Conservation (phyloP, 768 basidiomycete species). For the Tulasnella sp. region DNA sequence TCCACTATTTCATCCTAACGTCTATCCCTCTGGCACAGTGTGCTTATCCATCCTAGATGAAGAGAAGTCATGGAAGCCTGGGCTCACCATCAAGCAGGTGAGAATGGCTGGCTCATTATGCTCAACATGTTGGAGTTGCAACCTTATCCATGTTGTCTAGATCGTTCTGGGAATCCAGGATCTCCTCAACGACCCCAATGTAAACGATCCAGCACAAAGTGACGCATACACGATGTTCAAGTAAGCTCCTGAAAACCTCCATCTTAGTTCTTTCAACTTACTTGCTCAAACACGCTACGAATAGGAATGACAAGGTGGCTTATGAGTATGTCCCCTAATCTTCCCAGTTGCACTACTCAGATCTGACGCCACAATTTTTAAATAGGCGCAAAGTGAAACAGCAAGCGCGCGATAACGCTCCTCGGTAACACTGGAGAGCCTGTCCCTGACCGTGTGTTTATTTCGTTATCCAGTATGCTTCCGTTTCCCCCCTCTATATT, state of each 20-base stretch:
- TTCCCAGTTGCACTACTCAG: neutral
- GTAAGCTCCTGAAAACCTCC: conserved; percentile 39
- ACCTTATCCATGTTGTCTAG: conserved; percentile 35
- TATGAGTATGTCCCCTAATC: conserved; percentile 60
- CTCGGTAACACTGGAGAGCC: conserved; percentile 42
- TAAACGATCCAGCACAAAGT: conserved; percentile 94
- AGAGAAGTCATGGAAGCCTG: conserved; percentile 98
- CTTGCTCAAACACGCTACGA: conserved; percentile 12
- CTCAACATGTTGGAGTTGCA: too few relatives aligned
- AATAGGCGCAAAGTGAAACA: conserved; percentile 63
- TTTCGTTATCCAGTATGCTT: too few relatives aligned
- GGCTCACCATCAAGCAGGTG: conserved; percentile 98
- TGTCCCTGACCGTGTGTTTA: too few relatives aligned
- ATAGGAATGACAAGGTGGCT: conserved; percentile 83
- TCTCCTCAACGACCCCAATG: conserved; percentile 88
- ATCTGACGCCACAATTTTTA: neutral
- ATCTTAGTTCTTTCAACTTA: neutral
- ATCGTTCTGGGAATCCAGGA: conserved; percentile 95
- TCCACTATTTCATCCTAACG: conserved; percentile 94
- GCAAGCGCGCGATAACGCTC: conserved; percentile 84
- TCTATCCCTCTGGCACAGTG: conserved; percentile 97
- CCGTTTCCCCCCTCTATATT: too few relatives aligned
- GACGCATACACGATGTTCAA: conserved; percentile 99
- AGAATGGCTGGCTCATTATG: conserved; percentile 24
- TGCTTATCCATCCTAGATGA: conserved; percentile 97